phyloP scores from a whole-genome alignment of 208 protist species.

The Leishmania guyanensis region DNA sequence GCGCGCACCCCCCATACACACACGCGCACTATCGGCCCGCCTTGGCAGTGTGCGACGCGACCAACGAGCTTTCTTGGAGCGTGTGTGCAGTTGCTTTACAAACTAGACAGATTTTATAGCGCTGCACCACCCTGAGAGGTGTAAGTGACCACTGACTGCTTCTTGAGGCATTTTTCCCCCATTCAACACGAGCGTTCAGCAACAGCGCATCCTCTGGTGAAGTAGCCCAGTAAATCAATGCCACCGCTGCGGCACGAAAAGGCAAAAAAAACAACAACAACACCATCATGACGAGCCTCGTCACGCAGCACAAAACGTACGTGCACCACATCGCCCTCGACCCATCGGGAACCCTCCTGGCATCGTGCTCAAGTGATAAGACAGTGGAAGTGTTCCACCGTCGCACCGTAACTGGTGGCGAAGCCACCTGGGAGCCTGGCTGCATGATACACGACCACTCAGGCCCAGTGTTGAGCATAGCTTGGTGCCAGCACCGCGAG shows the following conservation, averaged over 20 bases:
- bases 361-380: slow-evolving; percentile 89
- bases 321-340: slow-evolving; percentile 87
- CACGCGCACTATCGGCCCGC: not conserved
- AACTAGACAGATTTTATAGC: not conserved
- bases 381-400: slow-evolving; percentile 82
- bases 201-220: not conserved
- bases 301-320: slow-evolving; percentile 76
- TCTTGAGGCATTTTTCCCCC: not conserved
- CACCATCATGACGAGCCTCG: slow-evolving; percentile 44
- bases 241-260: not conserved
- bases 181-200: not conserved
- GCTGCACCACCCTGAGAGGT: not conserved
- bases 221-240: not conserved
- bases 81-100: not conserved
- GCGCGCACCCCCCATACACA: not conserved
- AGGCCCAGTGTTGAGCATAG: slow-evolving; percentile 73
- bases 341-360: slow-evolving; percentile 73
- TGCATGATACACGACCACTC: slow-evolving; percentile 79
- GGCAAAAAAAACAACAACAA: not conserved
- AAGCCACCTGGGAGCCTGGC: slow-evolving; percentile 54
- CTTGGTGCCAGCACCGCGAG: slow-evolving; percentile 86
- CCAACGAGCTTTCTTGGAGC: not conserved
- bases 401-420: slow-evolving; percentile 22
- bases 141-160: too few species aligned
- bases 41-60: not conserved